A percentile compares a stretch with the other conserved stretches of the same genome.
Conservation (phyloP, 2,329 filamentous ascomycete species). For the Graphium sp. region DNA sequence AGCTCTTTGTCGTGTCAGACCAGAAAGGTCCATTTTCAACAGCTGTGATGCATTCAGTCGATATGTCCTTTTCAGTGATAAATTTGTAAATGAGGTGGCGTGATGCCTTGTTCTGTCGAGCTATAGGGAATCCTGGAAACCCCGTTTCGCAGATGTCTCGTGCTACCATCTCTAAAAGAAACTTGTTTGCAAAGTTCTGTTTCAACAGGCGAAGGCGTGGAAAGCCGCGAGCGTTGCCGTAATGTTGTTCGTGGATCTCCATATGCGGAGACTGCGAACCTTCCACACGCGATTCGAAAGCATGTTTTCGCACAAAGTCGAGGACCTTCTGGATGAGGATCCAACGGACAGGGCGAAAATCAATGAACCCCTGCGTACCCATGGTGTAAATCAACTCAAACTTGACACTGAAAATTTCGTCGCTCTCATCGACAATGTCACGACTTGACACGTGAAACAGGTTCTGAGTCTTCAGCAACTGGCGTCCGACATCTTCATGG, state of each 20-base stretch:
- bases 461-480: slow-evolving; percentile 18
- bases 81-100: slow-evolving; percentile 21
- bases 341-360: slow-evolving; percentile 40
- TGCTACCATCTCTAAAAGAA: slow-evolving; percentile 17
- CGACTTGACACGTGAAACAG: slow-evolving; percentile 25
- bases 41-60: slow-evolving; percentile 10
- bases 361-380: slow-evolving; percentile 29
- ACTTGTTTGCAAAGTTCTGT: slow-evolving; percentile 9
- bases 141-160: slow-evolving; percentile 24
- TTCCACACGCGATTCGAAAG: slow-evolving; percentile 10
- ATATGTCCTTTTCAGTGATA: slow-evolving; percentile 19
- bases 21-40: slow-evolving; percentile 22
- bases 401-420: slow-evolving; percentile 42
- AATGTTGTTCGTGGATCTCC: slow-evolving; percentile 19
- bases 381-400: slow-evolving; percentile 50
- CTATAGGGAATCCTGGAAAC: slow-evolving; percentile 21
- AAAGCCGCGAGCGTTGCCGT: slow-evolving; percentile 18
- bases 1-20: slow-evolving; percentile 12
- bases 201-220: slow-evolving; percentile 30
- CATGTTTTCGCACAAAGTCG: slow-evolving; percentile 16
- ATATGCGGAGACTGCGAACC: slow-evolving; percentile 22
- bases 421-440: slow-evolving; percentile 49
- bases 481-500: slow-evolving; percentile 11
- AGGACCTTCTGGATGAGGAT: slow-evolving; percentile 34
- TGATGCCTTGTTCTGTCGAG: slow-evolving; percentile 13